A percentile compares a stretch with the other conserved stretches of the same genome.
phyloP scores from a whole-genome alignment of 2,329 filamentous ascomycete genomes.

The Stemphylium lycopersici region DNA sequence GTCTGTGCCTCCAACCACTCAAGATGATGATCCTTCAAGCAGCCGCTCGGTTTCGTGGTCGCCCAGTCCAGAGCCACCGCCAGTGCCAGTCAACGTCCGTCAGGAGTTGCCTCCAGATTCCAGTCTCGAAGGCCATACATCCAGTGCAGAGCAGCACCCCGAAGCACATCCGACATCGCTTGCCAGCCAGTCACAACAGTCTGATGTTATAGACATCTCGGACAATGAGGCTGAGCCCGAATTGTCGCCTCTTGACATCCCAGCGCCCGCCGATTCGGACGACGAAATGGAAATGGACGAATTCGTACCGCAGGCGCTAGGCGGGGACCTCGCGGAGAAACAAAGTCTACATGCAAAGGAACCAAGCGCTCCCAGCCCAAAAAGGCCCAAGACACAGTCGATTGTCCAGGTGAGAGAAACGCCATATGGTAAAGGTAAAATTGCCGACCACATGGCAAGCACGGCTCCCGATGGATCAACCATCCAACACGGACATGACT shows the following conservation, averaged over 20 bases:
- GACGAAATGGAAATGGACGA: constrained; percentile 41
- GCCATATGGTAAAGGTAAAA: constrained; percentile 29
- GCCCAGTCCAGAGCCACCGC: constrained; percentile 21
- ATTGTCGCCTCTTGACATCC: constrained; percentile 26
- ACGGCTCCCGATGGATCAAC: not conserved
- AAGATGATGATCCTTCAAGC: constrained; percentile 8
- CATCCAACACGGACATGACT: constrained; percentile 14
- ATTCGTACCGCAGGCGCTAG: constrained; percentile 37
- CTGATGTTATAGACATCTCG: constrained; percentile 12
- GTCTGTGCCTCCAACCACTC: constrained; percentile 6
- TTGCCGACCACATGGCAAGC: constrained; percentile 2
- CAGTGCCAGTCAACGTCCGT: constrained; percentile 7
- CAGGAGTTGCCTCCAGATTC: constrained; percentile 41
- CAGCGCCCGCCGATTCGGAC: constrained; percentile 20
- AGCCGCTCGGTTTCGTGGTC: constrained; percentile 26
- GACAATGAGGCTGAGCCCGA: constrained; percentile 15
- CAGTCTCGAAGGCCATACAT: constrained; percentile 20
- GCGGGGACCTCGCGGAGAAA: constrained; percentile 22
- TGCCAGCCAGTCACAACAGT: not conserved
- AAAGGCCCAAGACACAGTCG: constrained; percentile 4
- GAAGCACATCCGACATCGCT: not conserved
- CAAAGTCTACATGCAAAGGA: not conserved
- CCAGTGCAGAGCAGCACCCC: not conserved
- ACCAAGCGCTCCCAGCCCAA: not conserved
- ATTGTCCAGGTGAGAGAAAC: constrained; percentile 42